Percentiles rank a stretch among this genome's conserved stretches.
Conservation (phyloP, 164 flowering plant species). For the Magnolia changhungtana region DNA sequence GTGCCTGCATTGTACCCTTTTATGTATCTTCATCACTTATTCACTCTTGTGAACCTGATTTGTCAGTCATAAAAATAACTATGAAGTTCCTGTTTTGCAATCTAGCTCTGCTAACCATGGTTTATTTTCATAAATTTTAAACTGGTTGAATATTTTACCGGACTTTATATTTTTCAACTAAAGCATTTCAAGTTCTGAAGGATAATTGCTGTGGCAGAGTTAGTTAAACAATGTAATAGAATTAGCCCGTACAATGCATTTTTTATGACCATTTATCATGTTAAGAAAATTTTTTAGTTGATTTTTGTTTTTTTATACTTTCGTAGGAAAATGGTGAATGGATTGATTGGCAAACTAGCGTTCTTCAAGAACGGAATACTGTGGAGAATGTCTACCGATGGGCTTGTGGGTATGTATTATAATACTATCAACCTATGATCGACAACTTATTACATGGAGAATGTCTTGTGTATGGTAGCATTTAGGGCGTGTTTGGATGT, state of each 20-base stretch:
- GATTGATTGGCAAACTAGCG: slow-evolving; percentile 76
- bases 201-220: not conserved
- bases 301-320: not conserved
- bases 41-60: not conserved
- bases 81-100: not conserved
- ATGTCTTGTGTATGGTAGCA: not conserved
- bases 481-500: not conserved
- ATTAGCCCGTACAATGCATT: not conserved
- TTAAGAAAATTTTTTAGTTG: not conserved
- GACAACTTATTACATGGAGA: not conserved
- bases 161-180: not conserved
- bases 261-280: not conserved
- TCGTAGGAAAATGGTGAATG: slow-evolving; percentile 69
- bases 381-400: slow-evolving; percentile 84
- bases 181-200: not conserved
- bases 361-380: slow-evolving; percentile 71
- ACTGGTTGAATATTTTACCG: not conserved
- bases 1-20: not conserved
- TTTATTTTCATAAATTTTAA: not conserved
- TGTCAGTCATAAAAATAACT: not conserved
- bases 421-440: slow-evolving; percentile 6
- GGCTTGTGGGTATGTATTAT: slow-evolving; percentile 82
- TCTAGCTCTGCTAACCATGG: not conserved
- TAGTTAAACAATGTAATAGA: not conserved
- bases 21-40: not conserved